Base-by-base conservation (phyloP, 148 eudicot genomes). In the Silene uniflora region DNA sequence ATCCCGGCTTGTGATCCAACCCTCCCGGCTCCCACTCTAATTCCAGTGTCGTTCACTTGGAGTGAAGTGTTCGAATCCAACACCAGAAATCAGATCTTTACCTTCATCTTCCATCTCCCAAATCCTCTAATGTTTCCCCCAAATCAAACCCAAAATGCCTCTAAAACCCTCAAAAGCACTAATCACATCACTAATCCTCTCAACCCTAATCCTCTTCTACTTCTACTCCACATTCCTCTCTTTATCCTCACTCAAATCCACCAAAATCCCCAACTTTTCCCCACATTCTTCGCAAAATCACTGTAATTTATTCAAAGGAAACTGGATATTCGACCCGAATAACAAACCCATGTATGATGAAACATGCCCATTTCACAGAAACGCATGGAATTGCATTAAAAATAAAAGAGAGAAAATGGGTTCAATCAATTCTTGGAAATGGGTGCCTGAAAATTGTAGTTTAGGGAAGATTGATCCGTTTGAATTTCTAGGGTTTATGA, bases 291-390 rank as follows among this genome's bases (percentile, higher is more conserved):
- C 73, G 4, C 73, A 3, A 1, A 72, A 70, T 8, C 75, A 75
- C 23, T 91, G 97, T 82, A 84, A 91, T 76, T 85, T 90, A 72
- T 92, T 89, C 85, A 80, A 22, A 5, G 98, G 97, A 2, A 42
- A 73, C 0, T 94, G 98, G 98, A 71, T 81, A 2, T 29, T 72
- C 6, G 93, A 91, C 83, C 90, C 93, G n/a, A 78, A 74, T 71
- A 90, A 86, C 60, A 81, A 75, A 63, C 91, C 93, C 86, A 29
- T 83, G 2, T 94, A 94, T 81, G 86, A 90, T 29, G 84, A 85
- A 0, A 82, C 88, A 24, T 92, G 98, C 87, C 97, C 93, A 1
- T 94, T 92, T 77, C 97, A 94, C 79, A 77, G 98, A 27, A 91
- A 89, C 83, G 79, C 93, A 4, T 92, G 98, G 98, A 94, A 94